phyloP scores from a whole-genome alignment of 306 rosid species.

The Citrullus amarus region DNA sequence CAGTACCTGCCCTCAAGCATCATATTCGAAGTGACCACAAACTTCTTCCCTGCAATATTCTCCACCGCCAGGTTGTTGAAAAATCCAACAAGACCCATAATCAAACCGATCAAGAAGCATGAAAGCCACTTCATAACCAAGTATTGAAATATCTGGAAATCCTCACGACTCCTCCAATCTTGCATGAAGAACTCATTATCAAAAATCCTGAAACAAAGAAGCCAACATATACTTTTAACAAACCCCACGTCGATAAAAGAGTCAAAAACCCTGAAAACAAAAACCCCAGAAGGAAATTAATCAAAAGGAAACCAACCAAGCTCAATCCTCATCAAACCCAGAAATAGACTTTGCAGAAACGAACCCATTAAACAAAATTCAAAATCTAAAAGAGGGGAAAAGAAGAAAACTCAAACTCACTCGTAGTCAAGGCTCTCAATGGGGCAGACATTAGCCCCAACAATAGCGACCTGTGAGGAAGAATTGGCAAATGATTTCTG shows the following conservation, averaged over 20 bases:
- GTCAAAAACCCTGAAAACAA: not conserved
- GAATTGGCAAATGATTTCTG: slow-evolving; percentile 37
- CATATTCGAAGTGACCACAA: slow-evolving; percentile 79
- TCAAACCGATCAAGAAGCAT: slow-evolving; percentile 52
- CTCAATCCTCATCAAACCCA: not conserved
- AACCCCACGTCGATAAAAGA: not conserved
- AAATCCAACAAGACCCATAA: slow-evolving; percentile 59
- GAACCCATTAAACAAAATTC: not conserved
- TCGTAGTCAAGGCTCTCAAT: slow-evolving; percentile 96
- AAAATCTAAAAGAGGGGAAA: not conserved
- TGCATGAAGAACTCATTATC: slow-evolving; percentile 84
- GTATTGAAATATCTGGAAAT: slow-evolving; percentile 45
- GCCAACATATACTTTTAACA: not conserved
- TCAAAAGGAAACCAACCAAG: not conserved
- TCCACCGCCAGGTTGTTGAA: slow-evolving; percentile 86
- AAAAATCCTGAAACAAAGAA: slow-evolving; percentile 33
- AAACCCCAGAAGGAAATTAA: not conserved
- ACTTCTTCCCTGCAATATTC: slow-evolving; percentile 84
- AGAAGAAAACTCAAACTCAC: slow-evolving; percentile 20
- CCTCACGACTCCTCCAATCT: slow-evolving; percentile 77
- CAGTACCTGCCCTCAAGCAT: slow-evolving; percentile 60
- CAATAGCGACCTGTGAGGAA: slow-evolving; percentile 82
- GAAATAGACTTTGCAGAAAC: not conserved
- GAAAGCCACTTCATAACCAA: slow-evolving; percentile 64
- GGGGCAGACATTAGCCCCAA: slow-evolving; percentile 84